Base-by-base conservation (phyloP, 2,329 filamentous ascomycete genomes). In the Curvularia verruculosa region DNA sequence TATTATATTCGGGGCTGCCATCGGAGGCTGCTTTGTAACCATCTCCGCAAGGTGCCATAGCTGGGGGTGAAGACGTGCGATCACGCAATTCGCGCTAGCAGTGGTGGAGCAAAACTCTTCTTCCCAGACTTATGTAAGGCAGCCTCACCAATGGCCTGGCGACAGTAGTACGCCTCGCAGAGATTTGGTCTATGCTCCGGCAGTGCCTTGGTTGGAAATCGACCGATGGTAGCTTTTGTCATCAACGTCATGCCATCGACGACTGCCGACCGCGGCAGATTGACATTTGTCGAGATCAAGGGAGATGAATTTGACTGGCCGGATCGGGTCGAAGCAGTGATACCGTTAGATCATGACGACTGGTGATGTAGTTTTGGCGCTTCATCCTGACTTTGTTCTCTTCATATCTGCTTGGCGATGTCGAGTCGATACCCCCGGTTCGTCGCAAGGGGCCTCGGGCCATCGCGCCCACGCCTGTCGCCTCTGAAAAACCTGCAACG, bases 41-140 rank as follows among this genome's bases (percentile, higher is more conserved):
- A 64, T 60, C 59, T 68, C 67, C 63, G 65, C 63, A 68, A 68
- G 58, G 63, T 68, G 64, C 61, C 56, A 66, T 64, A 59, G 50
- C 58, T 68, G 61, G 61, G 60, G 61, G 57, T 58, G 65, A 70
- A 70, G 67, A 68, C 67, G 67, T 70, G 67, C 69, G 65, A 71
- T 70, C 69, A 71, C 69, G 69, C 69, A 69, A 71, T 70, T 70
- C 62, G 56, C 67, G 66, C 66, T 69, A 70, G 62, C 58, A 66
- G 60, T 61, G 60, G 55, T 47, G 52, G 57, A 68, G 59, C 63
- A 68, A 66, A 67, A 54, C 43, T 62, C 62, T 68, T 65, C 43
- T 40, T 61, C 18, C 49, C 39, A 58, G 45, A 54, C 60, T 62
- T 64, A 65, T 58, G 63, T 67, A 68, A 64, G 59, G 46, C 54